Conservation (phyloP, 2,329 filamentous ascomycete species). For the Immersiporthe knoxdaviesiana region DNA sequence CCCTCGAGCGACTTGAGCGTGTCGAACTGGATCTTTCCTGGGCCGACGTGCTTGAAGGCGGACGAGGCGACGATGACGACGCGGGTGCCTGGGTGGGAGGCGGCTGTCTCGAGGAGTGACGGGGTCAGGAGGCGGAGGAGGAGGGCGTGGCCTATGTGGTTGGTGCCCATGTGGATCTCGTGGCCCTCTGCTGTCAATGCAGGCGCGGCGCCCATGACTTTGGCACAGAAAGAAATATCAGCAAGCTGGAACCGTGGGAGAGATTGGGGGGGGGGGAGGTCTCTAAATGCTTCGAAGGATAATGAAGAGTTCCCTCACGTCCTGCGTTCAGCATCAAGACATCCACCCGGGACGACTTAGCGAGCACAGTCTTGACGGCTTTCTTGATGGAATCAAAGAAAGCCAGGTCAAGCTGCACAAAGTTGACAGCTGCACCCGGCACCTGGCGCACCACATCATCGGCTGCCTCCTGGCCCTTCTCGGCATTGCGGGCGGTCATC, state of each 20-base stretch:
- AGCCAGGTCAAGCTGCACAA: slow-evolving; percentile 49
- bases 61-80: slow-evolving; percentile 38
- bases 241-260: neutral
- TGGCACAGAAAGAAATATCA: neutral
- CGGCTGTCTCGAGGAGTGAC: slow-evolving; percentile 36
- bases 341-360: slow-evolving; percentile 30
- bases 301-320: slow-evolving; percentile 30
- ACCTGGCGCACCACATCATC: slow-evolving; percentile 40
- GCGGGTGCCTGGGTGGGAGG: slow-evolving; percentile 35
- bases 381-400: slow-evolving; percentile 47
- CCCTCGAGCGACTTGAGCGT: slow-evolving; percentile 34
- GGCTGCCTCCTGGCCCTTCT: slow-evolving; percentile 42
- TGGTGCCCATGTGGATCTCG: slow-evolving; percentile 53
- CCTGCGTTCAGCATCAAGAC: slow-evolving; percentile 49
- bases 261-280: no score
- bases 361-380: slow-evolving; percentile 44
- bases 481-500: slow-evolving; percentile 42
- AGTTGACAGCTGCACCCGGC: slow-evolving; percentile 31
- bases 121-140: slow-evolving; percentile 45
- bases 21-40: slow-evolving; percentile 36
- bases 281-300: neutral
- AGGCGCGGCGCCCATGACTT: slow-evolving; percentile 40
- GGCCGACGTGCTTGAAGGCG: slow-evolving; percentile 33
- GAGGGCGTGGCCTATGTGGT: slow-evolving; percentile 53
- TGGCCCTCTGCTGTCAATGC: slow-evolving; percentile 49